Evolutionary conservation across 83 land plant species (phyloP).

Genomic region (Picea mariana): DNA sequence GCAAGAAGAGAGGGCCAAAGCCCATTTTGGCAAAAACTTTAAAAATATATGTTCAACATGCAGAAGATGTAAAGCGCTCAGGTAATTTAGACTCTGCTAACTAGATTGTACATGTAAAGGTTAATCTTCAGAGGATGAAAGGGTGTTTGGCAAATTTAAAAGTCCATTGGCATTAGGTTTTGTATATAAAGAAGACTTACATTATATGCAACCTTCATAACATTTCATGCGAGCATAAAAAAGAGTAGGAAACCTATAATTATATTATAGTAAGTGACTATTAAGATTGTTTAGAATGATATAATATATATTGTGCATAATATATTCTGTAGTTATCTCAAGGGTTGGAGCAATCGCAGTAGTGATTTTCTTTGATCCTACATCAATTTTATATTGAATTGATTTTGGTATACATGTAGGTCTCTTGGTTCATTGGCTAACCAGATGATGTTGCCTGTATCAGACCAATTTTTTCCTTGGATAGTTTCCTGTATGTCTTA

Average conservation of each 20-base stretch:
- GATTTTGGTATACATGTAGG: not conserved
- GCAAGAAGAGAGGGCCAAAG: constrained; percentile 16
- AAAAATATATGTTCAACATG: constrained; percentile 37
- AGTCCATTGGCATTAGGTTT: not conserved
- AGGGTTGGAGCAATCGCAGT: too few relatives aligned
- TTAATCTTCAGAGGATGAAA: not conserved
- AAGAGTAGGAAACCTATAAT: not conserved
- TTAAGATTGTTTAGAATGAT: too few relatives aligned
- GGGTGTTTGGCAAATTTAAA: not conserved
- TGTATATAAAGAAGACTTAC: not conserved
- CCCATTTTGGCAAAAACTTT: constrained; percentile 48
- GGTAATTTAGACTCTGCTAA: constrained; percentile 26
- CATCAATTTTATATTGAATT: not conserved
- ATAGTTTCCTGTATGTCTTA: not conserved
- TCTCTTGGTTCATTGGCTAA: not conserved
- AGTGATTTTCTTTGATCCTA: not conserved
- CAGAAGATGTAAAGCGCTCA: constrained; percentile 38
- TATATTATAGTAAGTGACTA: too few relatives aligned
- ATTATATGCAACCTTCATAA: not conserved
- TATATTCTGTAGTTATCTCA: not conserved
- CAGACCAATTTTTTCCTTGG: not conserved
- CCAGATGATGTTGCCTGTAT: not conserved
- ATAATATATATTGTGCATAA: not conserved
- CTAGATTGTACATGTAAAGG: not conserved
- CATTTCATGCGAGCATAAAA: not conserved